Evolutionary conservation across 257 asterid species (phyloP).

Genomic region (Solanum paucissectum): DNA sequence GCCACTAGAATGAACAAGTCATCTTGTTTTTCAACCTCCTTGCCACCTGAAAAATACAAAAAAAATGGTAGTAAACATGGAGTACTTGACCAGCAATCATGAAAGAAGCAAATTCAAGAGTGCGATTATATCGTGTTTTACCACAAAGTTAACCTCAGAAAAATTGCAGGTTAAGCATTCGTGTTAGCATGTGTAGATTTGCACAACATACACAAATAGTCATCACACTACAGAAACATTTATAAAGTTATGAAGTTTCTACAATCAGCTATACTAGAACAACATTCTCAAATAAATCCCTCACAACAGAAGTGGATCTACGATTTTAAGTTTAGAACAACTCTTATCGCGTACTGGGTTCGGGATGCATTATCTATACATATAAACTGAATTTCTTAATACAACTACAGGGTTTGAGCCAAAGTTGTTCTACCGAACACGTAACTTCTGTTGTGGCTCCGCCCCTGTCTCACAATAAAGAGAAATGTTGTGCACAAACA

Average conservation of each 20-base stretch:
- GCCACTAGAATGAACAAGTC: conserved; percentile 88
- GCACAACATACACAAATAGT: background rate
- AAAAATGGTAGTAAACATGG: background rate
- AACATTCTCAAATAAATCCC: background rate
- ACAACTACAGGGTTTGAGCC: background rate
- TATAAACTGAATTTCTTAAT: background rate
- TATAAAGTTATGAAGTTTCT: background rate
- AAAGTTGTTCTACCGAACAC: background rate
- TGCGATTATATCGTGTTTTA: background rate
- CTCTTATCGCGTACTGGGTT: background rate
- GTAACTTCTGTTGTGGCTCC: background rate
- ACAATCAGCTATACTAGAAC: background rate
- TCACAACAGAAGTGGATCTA: background rate
- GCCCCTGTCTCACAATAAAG: background rate
- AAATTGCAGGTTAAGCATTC: background rate
- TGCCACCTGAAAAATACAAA: conserved; percentile 48
- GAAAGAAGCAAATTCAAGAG: background rate
- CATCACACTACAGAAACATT: background rate
- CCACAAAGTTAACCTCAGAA: background rate
- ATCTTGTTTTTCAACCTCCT: conserved; percentile 82
- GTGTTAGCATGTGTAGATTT: background rate
- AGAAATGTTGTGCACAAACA: background rate
- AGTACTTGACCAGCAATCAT: background rate
- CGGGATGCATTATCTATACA: background rate
- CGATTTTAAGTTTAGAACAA: background rate